phyloP scores from a whole-genome alignment of 441 rosid genomes.

The Adansonia gregorii region DNA sequence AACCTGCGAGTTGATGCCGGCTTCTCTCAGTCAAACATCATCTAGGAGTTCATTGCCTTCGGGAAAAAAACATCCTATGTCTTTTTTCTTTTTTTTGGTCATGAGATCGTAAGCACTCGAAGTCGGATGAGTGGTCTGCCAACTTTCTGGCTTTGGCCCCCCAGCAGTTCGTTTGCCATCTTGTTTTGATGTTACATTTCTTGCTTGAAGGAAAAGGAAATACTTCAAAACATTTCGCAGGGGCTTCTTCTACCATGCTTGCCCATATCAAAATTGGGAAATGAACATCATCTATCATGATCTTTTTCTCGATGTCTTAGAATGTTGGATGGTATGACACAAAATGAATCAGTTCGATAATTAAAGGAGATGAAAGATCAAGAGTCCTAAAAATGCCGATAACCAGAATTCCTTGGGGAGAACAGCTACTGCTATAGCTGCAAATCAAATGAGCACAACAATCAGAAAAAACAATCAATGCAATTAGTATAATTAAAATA shows the following conservation, averaged over 20 bases:
- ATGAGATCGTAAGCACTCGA: conserved; percentile 17
- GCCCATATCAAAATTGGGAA: conserved; percentile 43
- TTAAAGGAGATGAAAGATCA: conserved; percentile 41
- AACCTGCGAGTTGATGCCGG: conserved; percentile 22
- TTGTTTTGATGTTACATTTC: conserved; percentile 37
- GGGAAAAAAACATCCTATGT: conserved; percentile 34
- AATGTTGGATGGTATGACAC: conserved; percentile 18
- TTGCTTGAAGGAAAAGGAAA: conserved; percentile 28
- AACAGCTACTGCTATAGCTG: conserved; percentile 45
- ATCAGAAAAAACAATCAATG: background rate
- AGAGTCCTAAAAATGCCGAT: conserved; percentile 37
- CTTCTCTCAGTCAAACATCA: conserved; percentile 28
- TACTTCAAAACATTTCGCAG: conserved; percentile 27
- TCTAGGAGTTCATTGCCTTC: conserved; percentile 31
- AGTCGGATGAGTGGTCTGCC: conserved; percentile 54
- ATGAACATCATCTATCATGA: conserved; percentile 21
- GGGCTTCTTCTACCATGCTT: conserved; percentile 33
- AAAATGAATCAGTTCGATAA: conserved; percentile 28
- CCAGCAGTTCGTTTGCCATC: conserved; percentile 36
- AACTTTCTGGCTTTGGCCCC: conserved; percentile 62
- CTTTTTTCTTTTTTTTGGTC: background rate
- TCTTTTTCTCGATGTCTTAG: conserved; percentile 24
- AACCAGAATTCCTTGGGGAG: conserved; percentile 40
- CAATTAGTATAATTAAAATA: background rate
- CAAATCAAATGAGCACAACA: conserved; percentile 27